Evolutionary conservation across 2,329 filamentous ascomycete genomes (phyloP).

Genomic region (Lachnellula hyalina): DNA sequence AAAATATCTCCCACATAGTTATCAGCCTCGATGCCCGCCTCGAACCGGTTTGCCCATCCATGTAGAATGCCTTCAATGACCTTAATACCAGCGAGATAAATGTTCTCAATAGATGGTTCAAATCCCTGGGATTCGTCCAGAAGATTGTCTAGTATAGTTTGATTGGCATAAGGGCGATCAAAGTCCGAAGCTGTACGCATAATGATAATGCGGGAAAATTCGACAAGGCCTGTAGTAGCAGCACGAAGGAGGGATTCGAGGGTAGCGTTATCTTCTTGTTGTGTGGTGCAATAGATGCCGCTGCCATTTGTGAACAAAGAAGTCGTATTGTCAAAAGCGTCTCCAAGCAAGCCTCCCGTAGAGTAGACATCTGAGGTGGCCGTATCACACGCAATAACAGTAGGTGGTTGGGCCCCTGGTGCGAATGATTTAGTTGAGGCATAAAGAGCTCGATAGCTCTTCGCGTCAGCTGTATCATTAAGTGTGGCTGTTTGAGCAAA

Average conservation of each 20-base stretch:
- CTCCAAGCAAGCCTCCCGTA: constrained; percentile 52
- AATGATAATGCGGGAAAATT: constrained; percentile 60
- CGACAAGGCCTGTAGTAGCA: constrained; percentile 49
- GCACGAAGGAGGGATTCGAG: constrained; percentile 59
- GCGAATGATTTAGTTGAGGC: constrained; percentile 17
- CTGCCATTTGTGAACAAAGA: constrained; percentile 59
- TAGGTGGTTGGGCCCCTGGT: constrained; percentile 42
- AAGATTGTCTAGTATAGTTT: constrained; percentile 53
- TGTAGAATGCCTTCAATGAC: constrained; percentile 55
- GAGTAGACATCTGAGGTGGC: constrained; percentile 70
- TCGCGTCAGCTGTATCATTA: constrained; percentile 42
- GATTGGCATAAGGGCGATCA: constrained; percentile 56
- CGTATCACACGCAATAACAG: constrained; percentile 58
- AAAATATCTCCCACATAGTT: constrained; percentile 72
- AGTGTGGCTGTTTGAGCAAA: constrained; percentile 48
- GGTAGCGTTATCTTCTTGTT: constrained; percentile 66
- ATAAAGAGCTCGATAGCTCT: constrained; percentile 50
- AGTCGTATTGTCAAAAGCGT: constrained; percentile 59
- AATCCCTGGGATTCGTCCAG: constrained; percentile 56
- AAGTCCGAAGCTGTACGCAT: constrained; percentile 66
- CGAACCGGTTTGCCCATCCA: constrained; percentile 56
- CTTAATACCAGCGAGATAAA: constrained; percentile 57
- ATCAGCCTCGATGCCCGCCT: constrained; percentile 47
- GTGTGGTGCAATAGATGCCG: constrained; percentile 61
- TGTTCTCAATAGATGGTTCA: constrained; percentile 54